These are phyloP conservation scores for Hysterangium stoloniferum DNA, from an alignment of 768 basidiomycete genomes.

Conservation along the genomic window DNA sequence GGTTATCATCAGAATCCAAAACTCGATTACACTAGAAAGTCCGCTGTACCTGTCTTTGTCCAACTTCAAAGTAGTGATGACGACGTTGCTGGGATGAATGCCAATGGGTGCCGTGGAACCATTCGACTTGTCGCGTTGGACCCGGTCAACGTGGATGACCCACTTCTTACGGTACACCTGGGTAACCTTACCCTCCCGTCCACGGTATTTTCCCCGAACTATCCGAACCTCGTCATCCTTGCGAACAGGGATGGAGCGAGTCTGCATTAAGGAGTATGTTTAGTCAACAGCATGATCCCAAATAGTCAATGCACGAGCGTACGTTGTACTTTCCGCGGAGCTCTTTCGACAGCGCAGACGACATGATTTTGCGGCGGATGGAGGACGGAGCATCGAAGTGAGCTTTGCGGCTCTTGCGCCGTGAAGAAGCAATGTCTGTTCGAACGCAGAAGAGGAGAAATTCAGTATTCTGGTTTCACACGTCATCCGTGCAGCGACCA, in stretches of 20 bases:
- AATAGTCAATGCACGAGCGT: constrained; percentile 25
- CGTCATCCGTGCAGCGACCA: constrained; percentile 34
- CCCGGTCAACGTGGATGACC: constrained; percentile 98
- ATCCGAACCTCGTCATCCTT: constrained; percentile 98
- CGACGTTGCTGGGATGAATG: constrained; percentile 94
- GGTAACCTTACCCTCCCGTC: constrained; percentile 95
- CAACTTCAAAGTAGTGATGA: constrained; percentile 86
- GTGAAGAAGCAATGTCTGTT: constrained; percentile 81
- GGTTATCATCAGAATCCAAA: constrained; percentile 10
- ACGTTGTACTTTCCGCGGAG: constrained; percentile 89
- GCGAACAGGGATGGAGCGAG: constrained; percentile 88
- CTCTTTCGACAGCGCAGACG: constrained; percentile 90
- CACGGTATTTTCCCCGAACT: constrained; percentile 97
- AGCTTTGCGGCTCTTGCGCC: constrained; percentile 97
- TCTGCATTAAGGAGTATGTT: constrained; percentile 24
- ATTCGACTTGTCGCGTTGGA: constrained; percentile 95
- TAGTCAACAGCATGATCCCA: constrained; percentile 10
- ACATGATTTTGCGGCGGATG: constrained; percentile 96
- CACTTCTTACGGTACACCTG: constrained; percentile 99
- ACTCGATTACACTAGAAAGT: background rate
- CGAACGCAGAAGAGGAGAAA: constrained; percentile 19
- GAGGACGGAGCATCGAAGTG: constrained; percentile 96
- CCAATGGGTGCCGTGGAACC: constrained; percentile 91
- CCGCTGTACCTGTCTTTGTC: constrained; percentile 73
- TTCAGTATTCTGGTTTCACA: constrained; percentile 14